phyloP scores from a whole-genome alignment of 805 yeast genomes.

The Lipomyces yamanashiensis region DNA sequence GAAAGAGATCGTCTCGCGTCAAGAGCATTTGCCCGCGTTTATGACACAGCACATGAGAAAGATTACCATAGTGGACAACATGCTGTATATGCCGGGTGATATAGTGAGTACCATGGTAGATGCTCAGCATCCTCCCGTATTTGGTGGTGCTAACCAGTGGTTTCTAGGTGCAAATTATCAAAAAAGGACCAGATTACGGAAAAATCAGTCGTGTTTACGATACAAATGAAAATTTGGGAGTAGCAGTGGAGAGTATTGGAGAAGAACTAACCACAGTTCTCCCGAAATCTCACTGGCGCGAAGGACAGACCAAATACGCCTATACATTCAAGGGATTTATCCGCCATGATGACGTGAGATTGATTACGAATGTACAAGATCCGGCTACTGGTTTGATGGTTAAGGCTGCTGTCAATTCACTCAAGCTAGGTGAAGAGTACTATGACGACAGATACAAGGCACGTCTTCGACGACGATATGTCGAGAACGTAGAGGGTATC shows the following conservation, averaged over 20 bases:
- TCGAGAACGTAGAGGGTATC: constrained; percentile 67
- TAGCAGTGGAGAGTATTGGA: constrained; percentile 68
- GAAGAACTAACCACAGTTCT: constrained; percentile 65
- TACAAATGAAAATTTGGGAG: constrained; percentile 60
- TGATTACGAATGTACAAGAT: constrained; percentile 77
- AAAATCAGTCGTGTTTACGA: constrained; percentile 68
- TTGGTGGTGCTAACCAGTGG: not conserved
- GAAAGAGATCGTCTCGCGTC: not conserved
- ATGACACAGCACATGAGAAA: not conserved
- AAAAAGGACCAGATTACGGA: constrained; percentile 73
- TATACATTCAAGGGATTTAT: constrained; percentile 70
- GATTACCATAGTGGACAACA: constrained; percentile 1
- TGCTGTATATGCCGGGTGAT: constrained; percentile 22
- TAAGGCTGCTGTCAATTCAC: constrained; percentile 78
- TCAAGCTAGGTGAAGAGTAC: constrained; percentile 68
- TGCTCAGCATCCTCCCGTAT: not conserved
- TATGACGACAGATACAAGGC: constrained; percentile 75
- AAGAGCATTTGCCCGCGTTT: constrained; percentile 16
- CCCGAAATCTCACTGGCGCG: constrained; percentile 75
- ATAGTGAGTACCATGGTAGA: constrained; percentile 6
- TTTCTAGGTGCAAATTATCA: constrained; percentile 55
- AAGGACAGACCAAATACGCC: constrained; percentile 72
- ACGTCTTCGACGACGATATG: constrained; percentile 77
- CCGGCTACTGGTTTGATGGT: constrained; percentile 55
- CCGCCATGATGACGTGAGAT: constrained; percentile 62